phyloP scores from a whole-genome alignment of 108 stramenopile genomes.

The Nannochloropsis oceanica region DNA sequence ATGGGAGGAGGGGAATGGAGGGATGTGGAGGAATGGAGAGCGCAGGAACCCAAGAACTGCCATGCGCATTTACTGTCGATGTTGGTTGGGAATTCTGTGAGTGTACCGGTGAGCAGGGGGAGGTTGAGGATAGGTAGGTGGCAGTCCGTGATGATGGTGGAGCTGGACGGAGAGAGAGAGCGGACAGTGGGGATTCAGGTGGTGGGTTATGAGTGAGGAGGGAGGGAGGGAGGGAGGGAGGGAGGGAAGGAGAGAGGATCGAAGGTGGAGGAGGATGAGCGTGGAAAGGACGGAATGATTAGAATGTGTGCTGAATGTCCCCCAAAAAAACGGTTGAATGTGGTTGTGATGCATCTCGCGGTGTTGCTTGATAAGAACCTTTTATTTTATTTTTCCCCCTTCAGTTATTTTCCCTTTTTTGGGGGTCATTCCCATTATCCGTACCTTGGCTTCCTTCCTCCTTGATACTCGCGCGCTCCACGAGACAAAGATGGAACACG shows the following conservation, averaged over 20 bases:
- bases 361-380: too few relatives aligned
- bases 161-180: background rate
- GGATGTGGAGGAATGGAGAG: background rate
- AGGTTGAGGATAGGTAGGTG: background rate
- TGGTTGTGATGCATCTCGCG: too few relatives aligned
- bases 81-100: background rate
- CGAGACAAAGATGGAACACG: too few relatives aligned
- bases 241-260: background rate
- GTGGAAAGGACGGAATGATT: too few relatives aligned
- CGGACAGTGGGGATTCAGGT: background rate
- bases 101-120: background rate
- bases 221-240: background rate
- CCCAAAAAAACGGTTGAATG: too few relatives aligned
- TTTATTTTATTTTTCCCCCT: too few relatives aligned
- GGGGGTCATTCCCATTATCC: too few relatives aligned
- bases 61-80: background rate
- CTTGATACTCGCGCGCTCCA: too few relatives aligned
- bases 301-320: too few relatives aligned
- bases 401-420: too few relatives aligned
- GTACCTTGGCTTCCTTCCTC: too few relatives aligned
- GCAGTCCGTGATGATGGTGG: background rate
- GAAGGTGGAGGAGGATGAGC: too few relatives aligned
- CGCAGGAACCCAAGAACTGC: background rate
- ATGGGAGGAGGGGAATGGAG: background rate
- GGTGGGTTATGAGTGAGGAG: background rate